Evolutionary conservation across 2,329 filamentous ascomycete species (phyloP), one percentile per base, ranked within the genome.

Genomic region (Penicillium expansum): DNA sequence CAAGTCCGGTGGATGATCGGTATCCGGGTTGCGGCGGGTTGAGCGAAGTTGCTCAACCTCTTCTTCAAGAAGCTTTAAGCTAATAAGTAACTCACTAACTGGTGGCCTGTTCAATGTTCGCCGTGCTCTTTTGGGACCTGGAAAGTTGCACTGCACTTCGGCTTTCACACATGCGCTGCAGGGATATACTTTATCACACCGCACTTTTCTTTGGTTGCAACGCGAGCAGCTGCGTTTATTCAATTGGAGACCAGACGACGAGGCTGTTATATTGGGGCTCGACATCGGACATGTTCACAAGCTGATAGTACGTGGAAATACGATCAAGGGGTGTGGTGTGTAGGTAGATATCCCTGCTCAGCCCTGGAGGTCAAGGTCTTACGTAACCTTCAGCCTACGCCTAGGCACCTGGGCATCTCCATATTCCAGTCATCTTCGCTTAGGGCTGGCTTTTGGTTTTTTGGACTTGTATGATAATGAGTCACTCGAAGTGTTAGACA

Each of bases 151-250:
- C 41, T 60, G 39, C 5, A 43, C 44, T 3, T 55, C 50, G 3
- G 53, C 42, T 37, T 63, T 61, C 5, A 61, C 16, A 38, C 65
- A 68, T 1, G 44, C 32, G 4, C 27, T 38, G 52, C 72, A 75
- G 8, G 70, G 71, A n/a, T 65, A 37, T 29, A 55, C 62, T 55
- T 69, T 70, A 57, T 71, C 66, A 43, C 72, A 75, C 14, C 68
- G 65, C 20, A 74, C 59, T 51, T 74, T 75, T 38, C 63, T 64
- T 24, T 63, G 60, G 54, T 69, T 68, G 61, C 72, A 75, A 4
- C 60, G 55, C n/a, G 55, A 52, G 42, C 72, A 74, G 39, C 67
- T 69, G 18, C 63, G 62, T 41, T 60, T 62, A 30, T 60, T 51
- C 16, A 30, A 42, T 18, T 42, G 33, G 37, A 27, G 41, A 10